Evolutionary conservation across 2,329 filamentous ascomycete genomes (phyloP).

Genomic region (Fusarium setosum): DNA sequence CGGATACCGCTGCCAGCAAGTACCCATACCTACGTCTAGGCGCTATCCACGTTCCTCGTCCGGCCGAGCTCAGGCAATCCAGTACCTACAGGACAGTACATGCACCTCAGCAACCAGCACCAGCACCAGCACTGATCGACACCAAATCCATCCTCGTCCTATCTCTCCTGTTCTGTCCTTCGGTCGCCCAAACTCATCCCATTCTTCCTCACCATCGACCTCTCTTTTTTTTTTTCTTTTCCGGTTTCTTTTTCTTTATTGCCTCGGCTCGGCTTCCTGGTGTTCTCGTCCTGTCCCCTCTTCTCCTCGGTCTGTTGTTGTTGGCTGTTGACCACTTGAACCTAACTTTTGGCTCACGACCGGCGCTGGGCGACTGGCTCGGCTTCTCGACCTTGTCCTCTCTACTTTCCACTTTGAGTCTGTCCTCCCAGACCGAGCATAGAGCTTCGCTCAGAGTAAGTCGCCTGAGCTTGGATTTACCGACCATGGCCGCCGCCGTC

Average conservation of each 20-base stretch:
- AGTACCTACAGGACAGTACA: slow-evolving; percentile 3
- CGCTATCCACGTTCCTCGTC: not conserved
- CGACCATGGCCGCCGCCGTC: slow-evolving; percentile 21
- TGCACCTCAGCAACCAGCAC: not conserved
- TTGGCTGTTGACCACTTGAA: slow-evolving; percentile 20
- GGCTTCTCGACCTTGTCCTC: slow-evolving; percentile 31
- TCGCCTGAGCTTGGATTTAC: slow-evolving; percentile 14
- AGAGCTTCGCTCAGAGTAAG: slow-evolving; percentile 29
- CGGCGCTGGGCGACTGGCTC: slow-evolving; percentile 40
- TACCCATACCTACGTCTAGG: slow-evolving; percentile 16
- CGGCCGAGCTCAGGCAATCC: slow-evolving; percentile 9
- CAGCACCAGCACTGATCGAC: slow-evolving; percentile 12
- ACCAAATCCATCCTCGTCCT: slow-evolving; percentile 16
- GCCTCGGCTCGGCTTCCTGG: slow-evolving; percentile 31
- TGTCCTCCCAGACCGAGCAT: slow-evolving; percentile 12
- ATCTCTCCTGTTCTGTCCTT: slow-evolving; percentile 29
- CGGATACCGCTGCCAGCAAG: slow-evolving; percentile 19
- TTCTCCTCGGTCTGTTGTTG: slow-evolving; percentile 9
- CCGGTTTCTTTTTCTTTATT: slow-evolving; percentile 16
- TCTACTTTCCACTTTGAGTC: slow-evolving; percentile 11
- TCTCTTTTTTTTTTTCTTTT: slow-evolving; percentile 19
- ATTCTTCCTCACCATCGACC: slow-evolving; percentile 11
- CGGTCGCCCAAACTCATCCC: slow-evolving; percentile 16
- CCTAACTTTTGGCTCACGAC: slow-evolving; percentile 38
- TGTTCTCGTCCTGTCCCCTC: slow-evolving; percentile 21